Base-by-base conservation (phyloP, 2,329 filamentous ascomycete genomes). In the Xylaria sp. region DNA sequence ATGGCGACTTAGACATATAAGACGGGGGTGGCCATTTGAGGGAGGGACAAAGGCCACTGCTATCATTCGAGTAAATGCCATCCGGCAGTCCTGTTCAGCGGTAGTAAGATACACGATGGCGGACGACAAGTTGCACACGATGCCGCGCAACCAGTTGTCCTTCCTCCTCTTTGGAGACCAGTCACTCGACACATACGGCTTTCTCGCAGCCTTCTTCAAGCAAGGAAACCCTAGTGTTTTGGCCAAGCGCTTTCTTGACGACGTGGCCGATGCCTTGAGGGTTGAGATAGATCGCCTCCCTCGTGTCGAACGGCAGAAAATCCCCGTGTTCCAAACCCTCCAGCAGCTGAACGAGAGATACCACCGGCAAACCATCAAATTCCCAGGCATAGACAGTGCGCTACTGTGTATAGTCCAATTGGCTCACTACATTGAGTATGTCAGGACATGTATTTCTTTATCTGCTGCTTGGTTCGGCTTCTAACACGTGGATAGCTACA, bases 101-200 rank as follows among this genome's bases (percentile, higher is more conserved):
- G 47, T 48, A 59, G 48, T 10, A n/a, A 11, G 54, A 49, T 35
- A 67, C 71, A 75, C 63, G 62, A 80, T 79, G 78, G 75, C 73
- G 68, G 72, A 76, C 23, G 23, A 30, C 23, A 30, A 30, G 23
- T 30, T 30, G 23, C 5, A 30, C 23, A 30, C 23, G 23, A 30
- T 30, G 23, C 23, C 23, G 23, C 23, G 23, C 23, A 30, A 30
- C 72, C 73, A 78, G 70, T 75, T 81, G 72, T 76, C 77, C 55
- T 82, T 80, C 71, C 80, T 88, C 72, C 81, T 89, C 63, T 88
- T 89, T 71, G 86, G 86, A 76, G 87, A 90, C 70, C 87, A 90
- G 75, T 89, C 86, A 61, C 79, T 85, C 67, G 84, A 88, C 72
- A 86, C 86, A 67, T 83, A 87, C 70, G 77, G 76, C 66, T 84